Percentiles rank a stretch among this genome's conserved stretches.
These are phyloP conservation scores for Polysphondylium violaceum DNA, from an alignment of 78 protist genomes.

Conservation along the genomic window DNA sequence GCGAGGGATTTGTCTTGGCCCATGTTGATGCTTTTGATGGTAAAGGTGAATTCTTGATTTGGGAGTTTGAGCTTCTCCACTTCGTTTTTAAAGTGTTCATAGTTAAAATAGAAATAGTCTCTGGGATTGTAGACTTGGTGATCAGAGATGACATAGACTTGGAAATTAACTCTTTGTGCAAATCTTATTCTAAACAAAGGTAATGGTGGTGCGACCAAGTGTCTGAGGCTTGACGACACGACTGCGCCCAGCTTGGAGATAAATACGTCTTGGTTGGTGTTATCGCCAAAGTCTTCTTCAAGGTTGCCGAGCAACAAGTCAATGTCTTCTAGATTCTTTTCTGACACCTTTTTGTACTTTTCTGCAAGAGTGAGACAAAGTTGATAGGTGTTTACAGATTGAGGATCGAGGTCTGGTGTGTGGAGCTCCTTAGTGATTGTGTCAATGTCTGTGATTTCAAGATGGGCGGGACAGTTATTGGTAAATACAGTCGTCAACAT, in stretches of 20 bases:
- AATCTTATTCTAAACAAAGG: conserved; percentile 53
- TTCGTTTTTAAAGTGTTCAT: conserved; percentile 65
- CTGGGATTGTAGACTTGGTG: conserved; percentile 68
- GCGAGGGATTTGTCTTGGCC: conserved; percentile 49
- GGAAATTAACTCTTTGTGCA: conserved; percentile 49
- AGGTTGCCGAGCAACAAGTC: conserved; percentile 57
- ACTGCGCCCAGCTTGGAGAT: conserved; percentile 53
- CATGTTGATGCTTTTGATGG: conserved; percentile 60
- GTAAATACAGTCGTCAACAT: conserved; percentile 10
- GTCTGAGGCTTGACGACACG: conserved; percentile 49
- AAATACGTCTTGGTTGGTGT: conserved; percentile 24
- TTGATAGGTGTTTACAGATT: background rate
- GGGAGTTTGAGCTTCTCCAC: conserved; percentile 54
- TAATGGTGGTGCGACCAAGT: conserved; percentile 64
- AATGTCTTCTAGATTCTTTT: background rate
- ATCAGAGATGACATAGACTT: conserved; percentile 44
- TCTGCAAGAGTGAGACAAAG: background rate
- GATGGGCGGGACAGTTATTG: conserved; percentile 24
- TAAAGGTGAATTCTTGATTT: conserved; percentile 60
- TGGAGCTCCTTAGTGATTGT: too few species aligned
- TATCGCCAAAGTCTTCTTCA: conserved; percentile 28
- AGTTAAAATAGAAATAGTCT: conserved; percentile 46
- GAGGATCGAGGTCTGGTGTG: too few species aligned
- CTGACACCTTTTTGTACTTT: background rate
- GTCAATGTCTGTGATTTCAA: too few species aligned